Evolutionary conservation across 306 rosid species (phyloP).

Genomic region (Cucumis sativus): Cucumber_9930_V3 NC_026661.2:20323501-20324000

Average conservation of each 20-base stretch:
- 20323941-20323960: background rate
- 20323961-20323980: background rate
- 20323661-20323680: constrained; percentile 45
- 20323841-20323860: background rate
- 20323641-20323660: background rate
- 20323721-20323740: no score
- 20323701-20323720: no score
- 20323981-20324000: background rate
- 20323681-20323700: background rate
- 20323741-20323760: background rate
- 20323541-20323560: background rate
- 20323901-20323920: background rate
- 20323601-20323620: constrained; percentile 7
- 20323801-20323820: background rate
- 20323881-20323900: background rate
- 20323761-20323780: constrained; percentile 11
- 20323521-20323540: no score
- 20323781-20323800: background rate
- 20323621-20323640: constrained; percentile 21
- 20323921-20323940: background rate
- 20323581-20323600: background rate
- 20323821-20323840: background rate
- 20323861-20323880: background rate
- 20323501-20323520: no score
- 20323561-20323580: background rate